These are phyloP conservation scores for Caryopteris hybrid DNA, from an alignment of 305 asterid genomes.

Conservation along the genomic window DNA sequence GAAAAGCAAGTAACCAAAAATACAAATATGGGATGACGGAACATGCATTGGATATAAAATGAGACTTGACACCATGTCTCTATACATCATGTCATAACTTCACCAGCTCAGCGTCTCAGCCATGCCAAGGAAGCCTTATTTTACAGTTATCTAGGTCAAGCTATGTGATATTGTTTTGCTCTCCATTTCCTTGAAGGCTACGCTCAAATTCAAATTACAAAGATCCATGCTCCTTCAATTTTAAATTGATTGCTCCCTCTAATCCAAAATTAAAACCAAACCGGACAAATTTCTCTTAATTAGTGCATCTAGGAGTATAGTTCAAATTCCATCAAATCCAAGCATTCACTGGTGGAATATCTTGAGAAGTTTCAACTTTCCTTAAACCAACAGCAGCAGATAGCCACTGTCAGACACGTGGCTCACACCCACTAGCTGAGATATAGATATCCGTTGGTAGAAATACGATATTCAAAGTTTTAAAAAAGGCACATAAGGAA, in stretches of 20 bases:
- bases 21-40: background rate
- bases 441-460: background rate
- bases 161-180: no score
- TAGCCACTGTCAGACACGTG: background rate
- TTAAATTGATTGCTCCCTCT: background rate
- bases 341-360: background rate
- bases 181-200: background rate
- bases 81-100: no score
- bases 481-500: background rate
- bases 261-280: background rate
- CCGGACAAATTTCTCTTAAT: background rate
- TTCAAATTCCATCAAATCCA: background rate
- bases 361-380: background rate
- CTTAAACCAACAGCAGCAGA: background rate
- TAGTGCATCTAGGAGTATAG: constrained; percentile 3
- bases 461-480: background rate
- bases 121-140: background rate
- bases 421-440: background rate
- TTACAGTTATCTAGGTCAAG: no score
- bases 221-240: background rate
- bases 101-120: no score
- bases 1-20: background rate
- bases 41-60: background rate
- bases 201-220: background rate
- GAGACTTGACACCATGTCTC: no score